A percentile compares a stretch with the other conserved stretches of the same genome.
phyloP scores from a whole-genome alignment of 306 rosid species.

The Canavalia ensiformis region DNA sequence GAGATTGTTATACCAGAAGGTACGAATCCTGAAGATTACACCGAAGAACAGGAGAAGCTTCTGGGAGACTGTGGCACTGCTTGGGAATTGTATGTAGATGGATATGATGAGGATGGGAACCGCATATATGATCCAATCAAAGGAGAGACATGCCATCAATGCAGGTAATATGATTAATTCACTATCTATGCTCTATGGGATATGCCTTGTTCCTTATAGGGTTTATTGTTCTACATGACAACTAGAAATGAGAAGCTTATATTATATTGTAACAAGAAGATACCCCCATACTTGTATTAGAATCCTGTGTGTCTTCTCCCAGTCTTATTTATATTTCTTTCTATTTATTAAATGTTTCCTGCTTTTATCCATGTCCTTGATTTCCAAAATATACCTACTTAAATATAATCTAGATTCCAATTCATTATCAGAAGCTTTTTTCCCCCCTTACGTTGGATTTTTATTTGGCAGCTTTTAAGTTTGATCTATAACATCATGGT shows the following conservation, averaged over 20 bases:
- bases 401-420: background rate
- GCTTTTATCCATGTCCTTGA: background rate
- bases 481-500: constrained; percentile 15
- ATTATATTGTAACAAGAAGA: constrained; percentile 33
- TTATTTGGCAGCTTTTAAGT: background rate
- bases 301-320: background rate
- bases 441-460: background rate
- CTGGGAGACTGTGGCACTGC: constrained; percentile 68
- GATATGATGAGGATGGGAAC: constrained; percentile 70
- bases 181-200: background rate
- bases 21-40: constrained; percentile 73
- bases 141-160: constrained; percentile 86
- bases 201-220: background rate
- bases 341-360: background rate
- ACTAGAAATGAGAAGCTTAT: constrained; percentile 11
- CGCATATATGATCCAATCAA: constrained; percentile 67
- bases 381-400: constrained; percentile 6
- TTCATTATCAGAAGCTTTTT: background rate
- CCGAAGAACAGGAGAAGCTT: constrained; percentile 71
- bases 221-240: constrained; percentile 11
- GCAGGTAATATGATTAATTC: constrained; percentile 60
- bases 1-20: constrained; percentile 67
- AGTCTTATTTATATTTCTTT: background rate
- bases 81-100: constrained; percentile 80
- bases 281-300: background rate